Conservation (phyloP, 768 basidiomycete species). For the Phlebiopsis flavidoalba region DNA sequence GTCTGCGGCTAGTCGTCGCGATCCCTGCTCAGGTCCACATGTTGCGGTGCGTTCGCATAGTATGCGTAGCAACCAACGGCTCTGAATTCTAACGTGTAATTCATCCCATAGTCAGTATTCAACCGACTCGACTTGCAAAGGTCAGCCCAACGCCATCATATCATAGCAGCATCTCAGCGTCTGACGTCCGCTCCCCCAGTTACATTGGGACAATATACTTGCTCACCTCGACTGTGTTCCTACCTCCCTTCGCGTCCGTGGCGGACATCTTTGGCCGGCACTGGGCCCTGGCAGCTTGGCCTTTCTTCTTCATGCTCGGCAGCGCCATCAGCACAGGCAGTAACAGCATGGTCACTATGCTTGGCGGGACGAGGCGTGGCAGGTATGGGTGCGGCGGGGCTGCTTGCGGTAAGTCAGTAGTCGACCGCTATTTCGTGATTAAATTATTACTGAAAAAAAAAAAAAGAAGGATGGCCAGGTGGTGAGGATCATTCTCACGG, state of each 20-base stretch:
- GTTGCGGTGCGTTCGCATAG: constrained; percentile 32
- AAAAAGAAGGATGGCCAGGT: constrained; percentile 26
- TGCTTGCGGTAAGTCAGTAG: constrained; percentile 27
- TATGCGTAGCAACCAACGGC: not conserved
- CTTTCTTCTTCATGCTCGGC: constrained; percentile 42
- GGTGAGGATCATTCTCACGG: constrained; percentile 39
- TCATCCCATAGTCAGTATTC: constrained; percentile 25
- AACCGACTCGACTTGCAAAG: constrained; percentile 30
- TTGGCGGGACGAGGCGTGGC: constrained; percentile 43
- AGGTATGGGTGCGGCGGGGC: constrained; percentile 44
- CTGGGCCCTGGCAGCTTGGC: constrained; percentile 38
- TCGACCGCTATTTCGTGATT: too few species aligned
- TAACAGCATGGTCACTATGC: constrained; percentile 38
- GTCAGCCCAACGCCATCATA: constrained; percentile 5
- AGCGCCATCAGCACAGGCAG: constrained; percentile 44
- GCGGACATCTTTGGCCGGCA: constrained; percentile 49
- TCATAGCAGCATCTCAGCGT: not conserved
- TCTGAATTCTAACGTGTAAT: not conserved
- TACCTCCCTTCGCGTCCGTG: constrained; percentile 45
- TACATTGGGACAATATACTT: constrained; percentile 48
- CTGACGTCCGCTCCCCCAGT: constrained; percentile 20
- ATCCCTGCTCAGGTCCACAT: constrained; percentile 49
- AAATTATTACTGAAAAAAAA: too few species aligned
- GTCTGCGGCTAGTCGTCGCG: constrained; percentile 35
- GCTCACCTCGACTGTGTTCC: constrained; percentile 47